A percentile compares a stretch with the other conserved stretches of the same genome.
Evolutionary conservation across 1,284 basidiomycete genomes (phyloP).

Genomic region (Cutaneotrichosporon mucoides): DNA sequence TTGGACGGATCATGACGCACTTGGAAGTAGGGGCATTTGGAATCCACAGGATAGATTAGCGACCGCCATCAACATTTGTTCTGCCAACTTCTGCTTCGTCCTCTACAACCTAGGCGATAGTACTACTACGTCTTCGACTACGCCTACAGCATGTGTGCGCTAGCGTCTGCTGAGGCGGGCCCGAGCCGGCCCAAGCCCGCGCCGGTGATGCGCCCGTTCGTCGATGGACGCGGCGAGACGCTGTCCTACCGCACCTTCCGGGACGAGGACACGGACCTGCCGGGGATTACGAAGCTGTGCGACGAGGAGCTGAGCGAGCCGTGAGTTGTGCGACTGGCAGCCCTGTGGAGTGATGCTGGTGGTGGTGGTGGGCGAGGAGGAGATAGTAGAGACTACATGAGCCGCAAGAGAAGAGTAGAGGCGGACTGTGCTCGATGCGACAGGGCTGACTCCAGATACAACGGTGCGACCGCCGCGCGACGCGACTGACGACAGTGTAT

Average conservation of each 20-base stretch:
- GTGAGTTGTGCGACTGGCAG: conserved; percentile 57
- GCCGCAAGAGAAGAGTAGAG: background rate
- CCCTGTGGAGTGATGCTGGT: background rate
- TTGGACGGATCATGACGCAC: background rate
- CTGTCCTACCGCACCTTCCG: conserved; percentile 34
- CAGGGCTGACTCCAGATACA: conserved; percentile 7
- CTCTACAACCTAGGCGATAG: too few relatives aligned
- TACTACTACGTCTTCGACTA: too few relatives aligned
- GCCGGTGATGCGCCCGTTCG: conserved; percentile 3
- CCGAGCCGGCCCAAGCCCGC: background rate
- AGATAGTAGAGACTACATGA: background rate
- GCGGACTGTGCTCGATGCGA: background rate
- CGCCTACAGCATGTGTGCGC: too few relatives aligned
- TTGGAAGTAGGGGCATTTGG: background rate
- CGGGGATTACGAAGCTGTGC: conserved; percentile 77
- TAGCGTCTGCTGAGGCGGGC: background rate
- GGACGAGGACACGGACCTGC: conserved; percentile 63
- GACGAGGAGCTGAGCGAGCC: conserved; percentile 91
- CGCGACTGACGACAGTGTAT: conserved; percentile 33
- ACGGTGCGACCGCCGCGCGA: conserved; percentile 1
- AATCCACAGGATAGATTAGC: background rate
- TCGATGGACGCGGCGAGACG: conserved; percentile 20
- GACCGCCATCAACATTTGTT: conserved; percentile 1
- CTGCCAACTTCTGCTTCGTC: too few relatives aligned
- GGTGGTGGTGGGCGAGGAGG: background rate